These are phyloP conservation scores for Paramecium sexaurelia DNA, from an alignment of 73 alveolate species.

Conservation along the genomic window DNA sequence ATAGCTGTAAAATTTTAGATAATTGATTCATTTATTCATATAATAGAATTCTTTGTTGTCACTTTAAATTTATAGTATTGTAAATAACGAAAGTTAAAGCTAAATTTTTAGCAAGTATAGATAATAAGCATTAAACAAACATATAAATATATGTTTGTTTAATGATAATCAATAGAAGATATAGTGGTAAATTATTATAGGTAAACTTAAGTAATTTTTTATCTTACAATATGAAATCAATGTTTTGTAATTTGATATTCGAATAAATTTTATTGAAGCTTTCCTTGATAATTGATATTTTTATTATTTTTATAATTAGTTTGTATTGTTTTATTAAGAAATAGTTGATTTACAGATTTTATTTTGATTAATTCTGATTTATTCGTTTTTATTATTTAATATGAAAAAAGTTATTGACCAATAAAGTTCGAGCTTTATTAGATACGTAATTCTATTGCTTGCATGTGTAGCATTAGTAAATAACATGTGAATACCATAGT, in stretches of 20 bases:
- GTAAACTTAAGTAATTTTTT: too few species aligned
- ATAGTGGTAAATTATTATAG: too few species aligned
- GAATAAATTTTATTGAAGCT: not conserved
- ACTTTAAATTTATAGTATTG: not conserved
- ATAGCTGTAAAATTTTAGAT: not conserved
- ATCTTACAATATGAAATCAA: not conserved
- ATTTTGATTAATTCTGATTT: not conserved
- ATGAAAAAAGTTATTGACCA: not conserved
- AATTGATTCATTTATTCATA: not conserved
- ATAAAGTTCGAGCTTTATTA: not conserved
- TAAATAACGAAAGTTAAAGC: too few species aligned
- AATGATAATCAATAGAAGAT: too few species aligned
- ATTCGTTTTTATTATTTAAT: not conserved
- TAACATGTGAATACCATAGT: constrained; percentile 13
- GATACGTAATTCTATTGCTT: not conserved
- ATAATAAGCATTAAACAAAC: too few species aligned
- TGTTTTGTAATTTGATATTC: not conserved
- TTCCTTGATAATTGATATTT: not conserved
- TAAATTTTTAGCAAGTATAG: too few species aligned
- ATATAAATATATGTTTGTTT: too few species aligned
- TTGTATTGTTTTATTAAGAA: not conserved
- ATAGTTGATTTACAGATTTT: not conserved
- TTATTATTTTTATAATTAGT: not conserved
- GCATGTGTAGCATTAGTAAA: constrained; percentile 16
- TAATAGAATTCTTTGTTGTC: not conserved